Conservation (phyloP, 805 yeast species). For the Starmerella stigmatis region DNA sequence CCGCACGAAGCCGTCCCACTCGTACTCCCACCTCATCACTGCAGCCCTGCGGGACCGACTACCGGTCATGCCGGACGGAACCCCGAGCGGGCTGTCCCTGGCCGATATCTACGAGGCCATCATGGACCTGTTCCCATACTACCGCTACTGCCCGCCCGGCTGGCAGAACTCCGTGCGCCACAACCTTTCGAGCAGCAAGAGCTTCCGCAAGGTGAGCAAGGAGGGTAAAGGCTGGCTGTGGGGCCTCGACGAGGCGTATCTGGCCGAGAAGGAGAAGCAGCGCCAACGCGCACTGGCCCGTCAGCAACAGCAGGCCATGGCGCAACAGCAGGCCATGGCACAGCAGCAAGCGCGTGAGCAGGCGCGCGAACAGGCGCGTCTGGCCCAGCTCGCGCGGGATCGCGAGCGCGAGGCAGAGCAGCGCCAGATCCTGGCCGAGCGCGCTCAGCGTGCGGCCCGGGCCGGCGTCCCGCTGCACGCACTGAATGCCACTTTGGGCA, state of each 20-base stretch:
- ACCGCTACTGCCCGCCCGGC: slow-evolving; percentile 87
- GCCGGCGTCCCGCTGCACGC: slow-evolving; percentile 21
- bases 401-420: slow-evolving; percentile 23
- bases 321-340: slow-evolving; percentile 28
- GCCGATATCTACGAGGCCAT: slow-evolving; percentile 82
- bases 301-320: slow-evolving; percentile 27
- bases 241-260: slow-evolving; percentile 80
- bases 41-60: slow-evolving; percentile 62
- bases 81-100: slow-evolving; percentile 60
- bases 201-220: slow-evolving; percentile 68
- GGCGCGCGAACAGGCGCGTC: slow-evolving; percentile 22
- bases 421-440: slow-evolving; percentile 19
- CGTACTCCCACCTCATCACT: slow-evolving; percentile 72
- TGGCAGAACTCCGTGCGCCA: slow-evolving; percentile 96
- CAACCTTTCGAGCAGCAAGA: slow-evolving; percentile 73
- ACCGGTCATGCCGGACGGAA: slow-evolving; percentile 28
- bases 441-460: slow-evolving; percentile 22
- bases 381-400: slow-evolving; percentile 23
- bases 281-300: slow-evolving; percentile 39
- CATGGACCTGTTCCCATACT: slow-evolving; percentile 80
- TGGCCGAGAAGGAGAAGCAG: slow-evolving; percentile 68
- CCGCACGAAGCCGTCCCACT: slow-evolving; percentile 70
- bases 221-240: slow-evolving; percentile 94
- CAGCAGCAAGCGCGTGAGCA: slow-evolving; percentile 26
- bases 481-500: slow-evolving; percentile 13